phyloP scores from a whole-genome alignment of 2,329 filamentous ascomycete genomes.

The Fusarium sp. region DNA sequence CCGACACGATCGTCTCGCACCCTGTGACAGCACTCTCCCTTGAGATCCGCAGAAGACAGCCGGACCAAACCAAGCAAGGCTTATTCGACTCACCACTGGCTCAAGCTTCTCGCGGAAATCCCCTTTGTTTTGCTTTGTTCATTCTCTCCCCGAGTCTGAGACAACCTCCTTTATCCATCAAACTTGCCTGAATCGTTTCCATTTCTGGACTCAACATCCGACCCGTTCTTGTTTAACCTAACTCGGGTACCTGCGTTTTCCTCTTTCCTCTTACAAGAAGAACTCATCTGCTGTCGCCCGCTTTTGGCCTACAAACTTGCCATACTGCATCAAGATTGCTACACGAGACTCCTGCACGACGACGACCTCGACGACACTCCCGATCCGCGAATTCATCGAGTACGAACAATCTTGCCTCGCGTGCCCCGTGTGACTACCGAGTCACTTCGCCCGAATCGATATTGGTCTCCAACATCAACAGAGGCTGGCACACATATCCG shows the following conservation, averaged over 20 bases:
- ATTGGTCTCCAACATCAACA: slow-evolving; percentile 12
- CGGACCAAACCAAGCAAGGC: slow-evolving; percentile 17
- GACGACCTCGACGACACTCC: slow-evolving; percentile 9
- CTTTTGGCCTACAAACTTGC: slow-evolving; percentile 38
- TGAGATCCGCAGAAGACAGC: slow-evolving; percentile 34
- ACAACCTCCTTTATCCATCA: slow-evolving; percentile 39
- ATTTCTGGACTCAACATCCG: slow-evolving; percentile 26
- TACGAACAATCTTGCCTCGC: slow-evolving; percentile 16
- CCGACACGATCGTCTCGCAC: slow-evolving; percentile 18
- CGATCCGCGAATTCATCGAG: slow-evolving; percentile 10
- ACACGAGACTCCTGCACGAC: slow-evolving; percentile 27
- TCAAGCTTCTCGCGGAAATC: slow-evolving; percentile 26
- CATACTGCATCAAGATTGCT: slow-evolving; percentile 28
- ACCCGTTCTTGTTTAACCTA: slow-evolving; percentile 24
- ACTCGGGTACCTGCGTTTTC: slow-evolving; percentile 24
- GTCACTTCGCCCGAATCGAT: not conserved
- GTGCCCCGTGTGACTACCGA: slow-evolving; percentile 17
- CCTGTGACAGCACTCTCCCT: slow-evolving; percentile 35
- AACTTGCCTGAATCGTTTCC: slow-evolving; percentile 36
- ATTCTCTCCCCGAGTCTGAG: slow-evolving; percentile 39
- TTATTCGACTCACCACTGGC: slow-evolving; percentile 21
- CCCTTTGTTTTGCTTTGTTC: slow-evolving; percentile 35
- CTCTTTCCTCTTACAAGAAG: slow-evolving; percentile 27
- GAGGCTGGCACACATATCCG: not conserved
- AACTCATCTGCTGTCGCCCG: slow-evolving; percentile 41